A percentile compares a stretch with the other conserved stretches of the same genome.
These are phyloP conservation scores for Mycena epipterygia DNA, from an alignment of 768 basidiomycete species.

Conservation along the genomic window DNA sequence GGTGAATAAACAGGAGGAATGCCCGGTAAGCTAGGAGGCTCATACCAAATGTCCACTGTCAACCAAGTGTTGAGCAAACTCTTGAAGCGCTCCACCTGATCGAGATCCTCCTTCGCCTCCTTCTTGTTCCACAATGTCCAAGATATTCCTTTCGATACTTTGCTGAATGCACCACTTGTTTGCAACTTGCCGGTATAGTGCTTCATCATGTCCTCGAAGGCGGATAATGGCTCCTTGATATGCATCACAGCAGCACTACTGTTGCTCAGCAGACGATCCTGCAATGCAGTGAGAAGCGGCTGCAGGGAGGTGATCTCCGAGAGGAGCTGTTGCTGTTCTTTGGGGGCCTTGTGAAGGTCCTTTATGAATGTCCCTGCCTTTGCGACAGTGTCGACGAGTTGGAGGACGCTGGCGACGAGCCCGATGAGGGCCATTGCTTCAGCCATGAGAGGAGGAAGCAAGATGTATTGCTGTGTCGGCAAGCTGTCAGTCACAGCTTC, in stretches of 20 bases:
- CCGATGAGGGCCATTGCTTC: neutral
- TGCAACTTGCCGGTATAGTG: neutral
- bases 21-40: too few species aligned
- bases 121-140: conserved; percentile 7
- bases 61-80: conserved; percentile 8
- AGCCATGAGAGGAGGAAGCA: neutral
- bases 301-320: neutral
- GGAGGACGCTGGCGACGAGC: too few species aligned
- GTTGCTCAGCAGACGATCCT: neutral
- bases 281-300: neutral
- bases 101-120: neutral
- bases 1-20: neutral
- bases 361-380: neutral
- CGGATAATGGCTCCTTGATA: too few species aligned
- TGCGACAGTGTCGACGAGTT: neutral
- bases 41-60: conserved; percentile 2
- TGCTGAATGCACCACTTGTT: neutral
- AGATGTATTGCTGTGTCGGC: neutral
- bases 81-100: conserved; percentile 3
- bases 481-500: too few species aligned
- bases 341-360: neutral
- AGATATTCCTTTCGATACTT: neutral
- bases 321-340: neutral
- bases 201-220: neutral
- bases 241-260: too few species aligned